Percentiles rank a stretch among this genome's conserved stretches.
Evolutionary conservation across 1,284 basidiomycete species (phyloP).

Genomic region (Moesziomyces sp.): DNA sequence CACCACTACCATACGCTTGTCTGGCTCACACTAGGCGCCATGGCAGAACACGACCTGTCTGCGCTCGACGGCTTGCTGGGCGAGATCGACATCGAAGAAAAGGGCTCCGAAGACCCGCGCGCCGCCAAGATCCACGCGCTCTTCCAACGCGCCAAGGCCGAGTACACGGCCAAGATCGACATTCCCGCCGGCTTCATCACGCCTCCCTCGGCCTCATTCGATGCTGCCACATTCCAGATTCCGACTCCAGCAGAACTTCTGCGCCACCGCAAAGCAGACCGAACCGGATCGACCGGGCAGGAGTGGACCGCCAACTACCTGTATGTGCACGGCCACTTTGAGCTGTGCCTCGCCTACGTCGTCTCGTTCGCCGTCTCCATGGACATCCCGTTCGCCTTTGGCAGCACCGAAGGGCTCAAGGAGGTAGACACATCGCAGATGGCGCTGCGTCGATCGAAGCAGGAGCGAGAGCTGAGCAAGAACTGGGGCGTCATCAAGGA

Average conservation of each 20-base stretch:
- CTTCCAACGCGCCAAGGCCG: constrained; percentile 34
- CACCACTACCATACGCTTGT: background rate
- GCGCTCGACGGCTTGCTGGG: constrained; percentile 31
- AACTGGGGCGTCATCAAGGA: constrained; percentile 48
- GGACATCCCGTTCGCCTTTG: constrained; percentile 14
- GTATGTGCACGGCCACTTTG: constrained; percentile 30
- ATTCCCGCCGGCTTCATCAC: constrained; percentile 23
- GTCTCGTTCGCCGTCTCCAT: constrained; percentile 31
- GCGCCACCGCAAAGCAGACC: constrained; percentile 4
- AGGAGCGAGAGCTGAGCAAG: constrained; percentile 40
- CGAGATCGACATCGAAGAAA: constrained; percentile 38
- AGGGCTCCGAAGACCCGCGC: constrained; percentile 21
- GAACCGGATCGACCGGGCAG: constrained; percentile 26
- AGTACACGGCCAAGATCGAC: constrained; percentile 43
- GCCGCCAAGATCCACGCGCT: constrained; percentile 37
- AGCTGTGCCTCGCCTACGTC: constrained; percentile 32
- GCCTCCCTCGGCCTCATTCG: constrained; percentile 3
- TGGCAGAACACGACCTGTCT: constrained; percentile 36
- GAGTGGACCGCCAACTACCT: constrained; percentile 46
- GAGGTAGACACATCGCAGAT: constrained; percentile 17
- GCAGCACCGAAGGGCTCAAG: background rate
- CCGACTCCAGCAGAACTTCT: constrained; percentile 17
- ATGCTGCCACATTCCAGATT: constrained; percentile 1
- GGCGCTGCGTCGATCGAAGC: constrained; percentile 16
- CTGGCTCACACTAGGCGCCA: background rate